A percentile compares a stretch with the other conserved stretches of the same genome.
phyloP scores from a whole-genome alignment of 257 asterid species.

The Lycium barbarum region DNA sequence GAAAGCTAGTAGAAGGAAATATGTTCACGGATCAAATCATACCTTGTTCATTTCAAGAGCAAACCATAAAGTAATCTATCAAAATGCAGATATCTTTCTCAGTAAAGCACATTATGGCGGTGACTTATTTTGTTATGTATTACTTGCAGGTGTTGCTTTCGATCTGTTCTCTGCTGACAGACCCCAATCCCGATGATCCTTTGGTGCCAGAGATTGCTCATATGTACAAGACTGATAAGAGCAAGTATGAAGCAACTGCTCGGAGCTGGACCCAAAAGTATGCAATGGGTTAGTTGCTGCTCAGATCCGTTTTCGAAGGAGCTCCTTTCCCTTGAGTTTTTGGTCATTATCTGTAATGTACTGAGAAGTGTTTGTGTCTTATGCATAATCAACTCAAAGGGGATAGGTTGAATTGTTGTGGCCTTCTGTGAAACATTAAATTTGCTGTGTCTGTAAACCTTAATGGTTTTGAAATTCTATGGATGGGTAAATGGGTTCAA shows the following conservation, averaged over 20 bases:
- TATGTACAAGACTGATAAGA: conserved; percentile 50
- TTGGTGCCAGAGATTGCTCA: conserved; percentile 57
- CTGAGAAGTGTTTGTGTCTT: conserved; percentile 25
- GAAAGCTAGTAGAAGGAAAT: background rate
- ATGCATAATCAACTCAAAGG: conserved; percentile 24
- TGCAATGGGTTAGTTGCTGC: conserved; percentile 46
- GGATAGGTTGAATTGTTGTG: conserved; percentile 6
- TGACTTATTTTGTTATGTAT: background rate
- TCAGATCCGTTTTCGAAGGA: conserved; percentile 25
- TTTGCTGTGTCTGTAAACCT: conserved; percentile 5
- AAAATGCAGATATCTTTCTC: background rate
- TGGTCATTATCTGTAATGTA: conserved; percentile 24
- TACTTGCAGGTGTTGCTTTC: conserved; percentile 48
- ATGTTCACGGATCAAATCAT: background rate
- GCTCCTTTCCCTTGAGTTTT: conserved; percentile 21
- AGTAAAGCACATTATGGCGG: background rate
- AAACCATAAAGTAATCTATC: background rate
- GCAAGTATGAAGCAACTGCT: conserved; percentile 54
- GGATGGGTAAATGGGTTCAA: conserved; percentile 4
- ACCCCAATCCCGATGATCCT: conserved; percentile 56
- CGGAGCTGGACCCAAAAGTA: conserved; percentile 59
- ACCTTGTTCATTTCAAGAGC: background rate
- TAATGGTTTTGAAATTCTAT: background rate
- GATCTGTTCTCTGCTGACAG: conserved; percentile 52
- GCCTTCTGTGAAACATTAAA: background rate